phyloP scores from a whole-genome alignment of 306 rosid genomes.

The Malus sieversii region DNA sequence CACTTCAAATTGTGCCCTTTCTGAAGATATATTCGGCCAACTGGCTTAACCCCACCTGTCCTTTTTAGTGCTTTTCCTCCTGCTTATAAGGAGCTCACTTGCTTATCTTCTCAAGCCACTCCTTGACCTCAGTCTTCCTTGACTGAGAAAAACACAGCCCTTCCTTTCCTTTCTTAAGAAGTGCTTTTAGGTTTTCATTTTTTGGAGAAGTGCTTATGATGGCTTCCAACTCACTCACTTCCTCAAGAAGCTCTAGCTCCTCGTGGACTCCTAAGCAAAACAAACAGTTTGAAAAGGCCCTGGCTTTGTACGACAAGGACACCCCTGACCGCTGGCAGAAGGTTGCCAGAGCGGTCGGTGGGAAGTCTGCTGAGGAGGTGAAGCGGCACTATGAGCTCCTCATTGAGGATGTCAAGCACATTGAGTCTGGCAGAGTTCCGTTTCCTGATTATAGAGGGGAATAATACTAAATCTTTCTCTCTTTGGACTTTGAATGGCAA shows the following conservation, averaged over 20 bases:
- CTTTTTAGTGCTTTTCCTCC: constrained; percentile 20
- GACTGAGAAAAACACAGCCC: neutral
- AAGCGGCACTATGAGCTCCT: constrained; percentile 68
- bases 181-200: neutral
- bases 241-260: constrained; percentile 29
- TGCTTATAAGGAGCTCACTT: constrained; percentile 40
- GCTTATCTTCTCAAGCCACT: constrained; percentile 22
- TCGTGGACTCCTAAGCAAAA: constrained; percentile 65
- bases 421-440: constrained; percentile 57
- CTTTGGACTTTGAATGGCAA: constrained; percentile 14
- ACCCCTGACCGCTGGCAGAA: constrained; percentile 79
- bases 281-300: constrained; percentile 66
- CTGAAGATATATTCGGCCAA: constrained; percentile 50
- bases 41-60: constrained; percentile 26
- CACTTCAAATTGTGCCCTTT: constrained; percentile 34
- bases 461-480: neutral
- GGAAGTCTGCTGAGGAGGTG: constrained; percentile 68
- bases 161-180: neutral
- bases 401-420: constrained; percentile 55
- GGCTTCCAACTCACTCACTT: constrained; percentile 39
- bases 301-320: constrained; percentile 62
- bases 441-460: constrained; percentile 48
- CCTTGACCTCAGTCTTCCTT: constrained; percentile 13
- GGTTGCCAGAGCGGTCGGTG: constrained; percentile 53
- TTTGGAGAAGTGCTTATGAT: constrained; percentile 14